Conservation (phyloP, 345 rosid genomes). For the Hibiscus mutabilis region DNA sequence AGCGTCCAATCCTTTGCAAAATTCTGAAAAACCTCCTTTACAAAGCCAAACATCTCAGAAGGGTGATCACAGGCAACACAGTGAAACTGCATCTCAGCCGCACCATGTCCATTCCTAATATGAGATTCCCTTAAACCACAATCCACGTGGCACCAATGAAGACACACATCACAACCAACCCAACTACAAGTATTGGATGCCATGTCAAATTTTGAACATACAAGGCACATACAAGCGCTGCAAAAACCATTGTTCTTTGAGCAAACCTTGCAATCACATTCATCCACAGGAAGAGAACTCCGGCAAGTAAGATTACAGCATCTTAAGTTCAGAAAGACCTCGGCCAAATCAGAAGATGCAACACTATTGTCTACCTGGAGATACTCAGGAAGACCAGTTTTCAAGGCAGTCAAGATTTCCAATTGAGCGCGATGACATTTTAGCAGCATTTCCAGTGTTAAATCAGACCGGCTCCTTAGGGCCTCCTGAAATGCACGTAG, state of each 20-base stretch:
- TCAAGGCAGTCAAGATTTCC: constrained; percentile 80
- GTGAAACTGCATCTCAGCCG: constrained; percentile 83
- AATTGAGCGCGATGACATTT: constrained; percentile 71
- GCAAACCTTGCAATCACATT: constrained; percentile 93
- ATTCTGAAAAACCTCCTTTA: constrained; percentile 84
- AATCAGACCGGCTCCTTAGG: constrained; percentile 57
- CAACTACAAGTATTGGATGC: constrained; percentile 94
- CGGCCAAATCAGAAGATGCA: constrained; percentile 71
- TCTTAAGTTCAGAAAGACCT: constrained; percentile 68
- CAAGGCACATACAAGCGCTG: constrained; percentile 90
- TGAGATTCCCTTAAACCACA: constrained; percentile 72
- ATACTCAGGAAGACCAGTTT: constrained; percentile 62
- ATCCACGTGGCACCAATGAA: constrained; percentile 97
- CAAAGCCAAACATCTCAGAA: constrained; percentile 98
- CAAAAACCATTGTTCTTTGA: constrained; percentile 80
- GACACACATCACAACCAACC: constrained; percentile 98
- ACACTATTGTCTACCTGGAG: constrained; percentile 45
- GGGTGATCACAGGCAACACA: constrained; percentile 95
- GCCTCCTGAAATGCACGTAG: constrained; percentile 47
- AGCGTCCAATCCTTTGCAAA: constrained; percentile 74
- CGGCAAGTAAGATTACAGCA: constrained; percentile 75
- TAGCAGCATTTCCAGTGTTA: constrained; percentile 46
- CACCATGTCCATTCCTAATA: constrained; percentile 72
- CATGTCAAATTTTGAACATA: constrained; percentile 90
- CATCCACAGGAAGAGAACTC: constrained; percentile 74